Conservation (phyloP, 176 grass and related monocot genomes). For the Alloteropsis semialata region DNA sequence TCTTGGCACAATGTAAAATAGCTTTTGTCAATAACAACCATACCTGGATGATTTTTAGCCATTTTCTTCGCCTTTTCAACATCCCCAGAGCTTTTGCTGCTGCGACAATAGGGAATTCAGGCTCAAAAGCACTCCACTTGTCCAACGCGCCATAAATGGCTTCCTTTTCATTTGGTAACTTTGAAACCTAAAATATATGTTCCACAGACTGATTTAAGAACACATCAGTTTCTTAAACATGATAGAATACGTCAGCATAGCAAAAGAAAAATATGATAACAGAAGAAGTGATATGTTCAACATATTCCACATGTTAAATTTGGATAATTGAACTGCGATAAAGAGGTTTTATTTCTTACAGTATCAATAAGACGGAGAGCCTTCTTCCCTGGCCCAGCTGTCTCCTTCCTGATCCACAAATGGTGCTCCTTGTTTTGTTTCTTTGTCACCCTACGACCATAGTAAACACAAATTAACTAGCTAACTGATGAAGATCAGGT, state of each 20-base stretch:
- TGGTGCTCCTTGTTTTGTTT: slow-evolving; percentile 68
- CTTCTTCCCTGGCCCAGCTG: slow-evolving; percentile 65
- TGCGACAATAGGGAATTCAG: slow-evolving; percentile 74
- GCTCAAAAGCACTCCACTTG: slow-evolving; percentile 88
- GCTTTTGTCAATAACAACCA: background rate
- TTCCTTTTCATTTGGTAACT: slow-evolving; percentile 74
- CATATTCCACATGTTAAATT: background rate
- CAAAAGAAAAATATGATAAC: background rate
- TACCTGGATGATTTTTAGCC: slow-evolving; percentile 87
- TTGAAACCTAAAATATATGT: slow-evolving; percentile 66
- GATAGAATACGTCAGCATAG: background rate
- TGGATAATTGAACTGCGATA: background rate
- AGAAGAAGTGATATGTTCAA: background rate
- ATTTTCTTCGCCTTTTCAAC: slow-evolving; percentile 62
- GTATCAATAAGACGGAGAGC: slow-evolving; percentile 70
- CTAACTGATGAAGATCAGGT: background rate
- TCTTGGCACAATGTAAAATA: background rate
- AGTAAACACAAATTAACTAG: slow-evolving; percentile 26
- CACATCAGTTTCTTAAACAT: slow-evolving; percentile 24
- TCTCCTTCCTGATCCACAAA: slow-evolving; percentile 91
- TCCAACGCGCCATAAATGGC: slow-evolving; percentile 73
- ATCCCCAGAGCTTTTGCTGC: slow-evolving; percentile 76
- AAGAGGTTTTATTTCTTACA: slow-evolving; percentile 47
- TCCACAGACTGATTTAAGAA: slow-evolving; percentile 43
- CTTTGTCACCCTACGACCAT: slow-evolving; percentile 53